These are phyloP conservation scores for Pyrrhoderma lamaoense DNA, from an alignment of 1,284 basidiomycete species.

Conservation along the genomic window DNA sequence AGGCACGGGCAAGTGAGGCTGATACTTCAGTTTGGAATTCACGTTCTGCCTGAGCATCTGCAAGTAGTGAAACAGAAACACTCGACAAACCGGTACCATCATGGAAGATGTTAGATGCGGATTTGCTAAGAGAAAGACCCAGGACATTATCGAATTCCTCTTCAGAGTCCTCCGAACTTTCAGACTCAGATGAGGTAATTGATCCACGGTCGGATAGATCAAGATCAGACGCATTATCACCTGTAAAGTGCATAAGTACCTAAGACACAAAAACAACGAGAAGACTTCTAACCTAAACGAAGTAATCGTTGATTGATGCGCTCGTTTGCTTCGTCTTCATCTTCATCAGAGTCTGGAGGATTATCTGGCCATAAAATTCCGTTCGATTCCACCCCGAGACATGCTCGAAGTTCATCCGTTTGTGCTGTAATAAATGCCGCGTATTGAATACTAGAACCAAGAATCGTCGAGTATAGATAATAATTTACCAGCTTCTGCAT, in stretches of 20 bases:
- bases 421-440: conserved; percentile 26
- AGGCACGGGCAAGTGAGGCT: conserved; percentile 82
- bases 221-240: conserved; percentile 54
- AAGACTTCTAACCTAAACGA: conserved; percentile 48
- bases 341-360: conserved; percentile 34
- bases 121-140: conserved; percentile 33
- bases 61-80: conserved; percentile 28
- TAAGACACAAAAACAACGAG: conserved; percentile 24
- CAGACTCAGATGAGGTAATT: conserved; percentile 30
- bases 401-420: conserved; percentile 36
- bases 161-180: conserved; percentile 29
- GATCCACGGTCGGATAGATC: conserved; percentile 53
- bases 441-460: neutral
- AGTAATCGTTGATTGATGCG: conserved; percentile 61
- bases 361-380: conserved; percentile 60
- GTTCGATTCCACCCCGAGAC: conserved; percentile 55
- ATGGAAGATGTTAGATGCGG: conserved; percentile 29
- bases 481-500: conserved; percentile 52
- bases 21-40: conserved; percentile 77
- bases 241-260: conserved; percentile 22
- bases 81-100: conserved; percentile 25
- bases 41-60: conserved; percentile 42
- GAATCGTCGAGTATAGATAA: conserved; percentile 1
- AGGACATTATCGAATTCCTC: conserved; percentile 25
- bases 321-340: conserved; percentile 54